Evolutionary conservation across 345 rosid genomes (phyloP).

Genomic region (Eutrema yunnanense): DNA sequence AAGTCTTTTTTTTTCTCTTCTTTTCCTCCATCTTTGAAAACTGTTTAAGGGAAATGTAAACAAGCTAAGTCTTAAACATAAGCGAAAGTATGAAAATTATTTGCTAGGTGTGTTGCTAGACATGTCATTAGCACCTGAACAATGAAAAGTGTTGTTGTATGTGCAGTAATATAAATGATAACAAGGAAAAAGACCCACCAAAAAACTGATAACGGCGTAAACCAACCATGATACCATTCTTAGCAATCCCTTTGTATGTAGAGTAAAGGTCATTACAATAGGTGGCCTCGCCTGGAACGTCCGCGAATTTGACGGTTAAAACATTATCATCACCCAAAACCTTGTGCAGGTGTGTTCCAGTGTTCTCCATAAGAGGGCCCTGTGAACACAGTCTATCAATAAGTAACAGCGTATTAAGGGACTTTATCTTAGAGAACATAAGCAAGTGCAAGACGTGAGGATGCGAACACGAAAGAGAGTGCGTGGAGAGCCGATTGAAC

Average conservation of each 20-base stretch:
- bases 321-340: slow-evolving; percentile 73
- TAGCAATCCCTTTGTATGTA: slow-evolving; percentile 33
- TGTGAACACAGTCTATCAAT: slow-evolving; percentile 16
- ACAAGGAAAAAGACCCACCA: slow-evolving; percentile 35
- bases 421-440: no score
- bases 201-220: slow-evolving; percentile 57
- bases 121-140: not conserved
- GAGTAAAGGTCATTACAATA: not conserved
- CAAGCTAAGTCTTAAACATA: not conserved
- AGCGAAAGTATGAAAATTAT: no score
- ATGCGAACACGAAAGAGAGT: not conserved
- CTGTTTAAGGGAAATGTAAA: slow-evolving; percentile 35
- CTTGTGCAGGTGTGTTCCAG: slow-evolving; percentile 53
- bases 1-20: slow-evolving; percentile 56
- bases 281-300: not conserved
- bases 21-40: slow-evolving; percentile 78
- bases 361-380: slow-evolving; percentile 50
- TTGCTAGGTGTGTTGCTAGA: no score
- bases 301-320: slow-evolving; percentile 56
- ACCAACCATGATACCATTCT: slow-evolving; percentile 56
- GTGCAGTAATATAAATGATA: not conserved
- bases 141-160: not conserved
- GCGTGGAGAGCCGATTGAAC: not conserved
- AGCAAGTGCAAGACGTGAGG: not conserved
- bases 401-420: not conserved